Evolutionary conservation across 495 filamentous ascomycete species (phyloP).

Genomic region (Stereocaulon alpinum): DNA sequence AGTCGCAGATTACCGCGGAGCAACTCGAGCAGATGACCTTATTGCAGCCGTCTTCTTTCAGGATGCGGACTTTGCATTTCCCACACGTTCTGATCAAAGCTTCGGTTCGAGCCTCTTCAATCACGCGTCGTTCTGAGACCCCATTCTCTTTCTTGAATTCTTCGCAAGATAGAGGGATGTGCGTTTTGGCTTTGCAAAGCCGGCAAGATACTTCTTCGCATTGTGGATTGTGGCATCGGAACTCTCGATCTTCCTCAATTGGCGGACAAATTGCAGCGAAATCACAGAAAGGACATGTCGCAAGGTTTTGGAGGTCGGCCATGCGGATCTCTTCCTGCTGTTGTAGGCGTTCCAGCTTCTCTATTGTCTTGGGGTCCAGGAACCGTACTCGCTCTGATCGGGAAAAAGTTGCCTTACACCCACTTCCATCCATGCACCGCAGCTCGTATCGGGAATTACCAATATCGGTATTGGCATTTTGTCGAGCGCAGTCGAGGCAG

Average conservation of each 20-base stretch:
- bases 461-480: constrained; percentile 54
- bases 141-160: constrained; percentile 54
- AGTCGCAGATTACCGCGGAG: constrained; percentile 28
- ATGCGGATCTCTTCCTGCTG: constrained; percentile 54
- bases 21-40: constrained; percentile 58
- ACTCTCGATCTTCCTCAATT: constrained; percentile 61
- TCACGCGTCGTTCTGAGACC: constrained; percentile 46
- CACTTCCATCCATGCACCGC: constrained; percentile 41
- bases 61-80: constrained; percentile 50
- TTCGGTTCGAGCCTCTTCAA: constrained; percentile 78
- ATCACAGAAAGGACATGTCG: constrained; percentile 71
- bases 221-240: constrained; percentile 55
- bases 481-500: constrained; percentile 55
- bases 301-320: constrained; percentile 56
- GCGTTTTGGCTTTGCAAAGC: constrained; percentile 57
- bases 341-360: constrained; percentile 56
- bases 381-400: constrained; percentile 43
- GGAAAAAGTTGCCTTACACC: constrained; percentile 42
- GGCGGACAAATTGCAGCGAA: constrained; percentile 65
- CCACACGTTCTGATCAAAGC: constrained; percentile 57
- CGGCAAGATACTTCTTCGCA: constrained; percentile 61
- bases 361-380: constrained; percentile 44
- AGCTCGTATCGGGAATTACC: constrained; percentile 53
- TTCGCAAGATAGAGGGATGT: constrained; percentile 65
- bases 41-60: constrained; percentile 77